A percentile compares a stretch with the other conserved stretches of the same genome.
phyloP scores from a whole-genome alignment of 805 yeast species.

The Kodamaea hsintzibuensis region DNA sequence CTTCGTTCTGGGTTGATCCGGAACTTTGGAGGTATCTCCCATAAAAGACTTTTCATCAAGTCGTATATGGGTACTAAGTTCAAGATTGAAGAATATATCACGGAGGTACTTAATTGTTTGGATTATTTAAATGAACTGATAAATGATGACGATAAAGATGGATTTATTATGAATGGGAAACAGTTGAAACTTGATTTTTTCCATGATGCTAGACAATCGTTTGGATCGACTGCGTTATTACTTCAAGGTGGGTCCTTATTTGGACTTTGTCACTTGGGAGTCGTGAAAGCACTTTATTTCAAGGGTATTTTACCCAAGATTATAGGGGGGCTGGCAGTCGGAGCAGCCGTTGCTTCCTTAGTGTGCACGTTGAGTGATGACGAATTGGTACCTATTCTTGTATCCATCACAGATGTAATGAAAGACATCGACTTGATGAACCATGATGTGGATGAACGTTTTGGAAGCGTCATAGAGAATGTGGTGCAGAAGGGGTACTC shows the following conservation, averaged over 20 bases:
- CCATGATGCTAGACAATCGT: conserved; percentile 81
- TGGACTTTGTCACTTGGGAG: conserved; percentile 93
- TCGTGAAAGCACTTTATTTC: conserved; percentile 76
- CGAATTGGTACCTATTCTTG: conserved; percentile 54
- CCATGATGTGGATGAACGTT: conserved; percentile 57
- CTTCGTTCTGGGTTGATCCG: conserved; percentile 82
- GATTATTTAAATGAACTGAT: conserved; percentile 54
- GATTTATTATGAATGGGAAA: conserved; percentile 44
- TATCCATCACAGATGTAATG: conserved; percentile 41
- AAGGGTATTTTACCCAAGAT: conserved; percentile 80
- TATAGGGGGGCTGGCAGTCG: conserved; percentile 89
- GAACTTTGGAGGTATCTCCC: conserved; percentile 89
- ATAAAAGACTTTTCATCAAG: conserved; percentile 73
- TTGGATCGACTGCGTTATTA: conserved; percentile 88
- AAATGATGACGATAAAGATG: conserved; percentile 29
- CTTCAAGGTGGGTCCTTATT: conserved; percentile 94
- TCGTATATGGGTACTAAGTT: conserved; percentile 87
- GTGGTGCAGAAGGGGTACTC: conserved; percentile 80
- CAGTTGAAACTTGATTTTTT: conserved; percentile 73
- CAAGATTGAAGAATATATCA: conserved; percentile 82
- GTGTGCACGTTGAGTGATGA: conserved; percentile 72
- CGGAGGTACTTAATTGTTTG: conserved; percentile 71
- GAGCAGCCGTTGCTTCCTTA: conserved; percentile 87
- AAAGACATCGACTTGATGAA: conserved; percentile 47
- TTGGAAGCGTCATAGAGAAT: conserved; percentile 72